These are phyloP conservation scores for Oemleria cerasiformis DNA, from an alignment of 306 rosid genomes.

Conservation along the genomic window DNA sequence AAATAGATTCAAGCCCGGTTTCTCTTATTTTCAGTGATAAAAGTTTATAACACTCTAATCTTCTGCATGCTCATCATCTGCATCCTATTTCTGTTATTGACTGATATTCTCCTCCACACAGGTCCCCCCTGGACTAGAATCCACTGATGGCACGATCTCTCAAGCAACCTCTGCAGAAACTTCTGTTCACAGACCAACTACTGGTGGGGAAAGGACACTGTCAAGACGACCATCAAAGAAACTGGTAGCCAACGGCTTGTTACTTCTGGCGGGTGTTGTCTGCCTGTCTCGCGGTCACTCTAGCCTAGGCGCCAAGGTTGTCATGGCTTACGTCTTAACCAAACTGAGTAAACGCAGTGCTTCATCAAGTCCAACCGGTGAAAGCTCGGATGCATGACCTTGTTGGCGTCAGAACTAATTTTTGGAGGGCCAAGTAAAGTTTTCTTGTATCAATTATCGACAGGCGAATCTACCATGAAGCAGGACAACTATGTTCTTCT, in stretches of 20 bases:
- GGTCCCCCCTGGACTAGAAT: constrained; percentile 64
- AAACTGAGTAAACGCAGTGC: constrained; percentile 56
- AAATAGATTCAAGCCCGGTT: neutral
- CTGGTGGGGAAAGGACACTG: constrained; percentile 22
- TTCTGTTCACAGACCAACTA: constrained; percentile 22
- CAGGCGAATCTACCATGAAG: neutral
- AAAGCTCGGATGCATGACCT: constrained; percentile 24
- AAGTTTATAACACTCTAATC: neutral
- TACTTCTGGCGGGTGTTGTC: constrained; percentile 72
- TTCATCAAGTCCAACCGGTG: constrained; percentile 32
- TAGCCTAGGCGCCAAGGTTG: constrained; percentile 90
- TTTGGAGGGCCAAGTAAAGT: neutral
- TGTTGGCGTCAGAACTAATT: constrained; percentile 21
- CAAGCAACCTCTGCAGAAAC: constrained; percentile 19
- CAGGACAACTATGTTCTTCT: neutral
- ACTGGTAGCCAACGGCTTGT: constrained; percentile 62
- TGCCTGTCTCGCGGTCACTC: constrained; percentile 75
- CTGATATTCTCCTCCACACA: constrained; percentile 31
- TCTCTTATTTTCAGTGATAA: neutral
- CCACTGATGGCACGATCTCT: constrained; percentile 25
- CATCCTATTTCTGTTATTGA: constrained; percentile 10
- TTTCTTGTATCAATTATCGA: neutral
- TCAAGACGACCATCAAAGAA: constrained; percentile 53
- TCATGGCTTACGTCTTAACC: constrained; percentile 57
- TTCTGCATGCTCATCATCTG: neutral